Base-by-base conservation (phyloP, 148 eudicot species). In the Talinum fruticosum region DNA sequence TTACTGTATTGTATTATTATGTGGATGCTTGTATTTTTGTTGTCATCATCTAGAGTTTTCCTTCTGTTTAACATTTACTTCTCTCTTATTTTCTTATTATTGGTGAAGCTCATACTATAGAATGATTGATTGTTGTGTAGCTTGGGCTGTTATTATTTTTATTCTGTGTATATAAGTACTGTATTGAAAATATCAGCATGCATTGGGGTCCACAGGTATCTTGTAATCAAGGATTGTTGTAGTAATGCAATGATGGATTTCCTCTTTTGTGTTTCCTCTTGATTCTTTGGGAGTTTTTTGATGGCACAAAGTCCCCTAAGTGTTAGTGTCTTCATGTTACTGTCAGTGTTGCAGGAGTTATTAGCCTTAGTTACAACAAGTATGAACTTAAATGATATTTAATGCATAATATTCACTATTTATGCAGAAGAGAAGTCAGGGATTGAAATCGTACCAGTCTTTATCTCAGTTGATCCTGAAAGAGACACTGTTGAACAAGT, bases 401-500 rank as follows among this genome's bases (percentile, higher is more conserved):
- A 10, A 36, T 13, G 71, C 66, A 59, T n/a, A 19, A 32, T 53
- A 29, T 47, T 10, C 36, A 28, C 69, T 23, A 34, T 70, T 78
- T 75, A 62, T 82, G 88, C 96, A 95, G 99, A 91, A 83, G 80
- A 83, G 41, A 89, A 88, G 44, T 81, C 96, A 54, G 89, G 94
- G 28, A 75, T 92, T 51, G 91, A 95, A 76, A 88, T 95, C 10
- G 87, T 91, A 74, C 97, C 99, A 8, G 86, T 95, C 66, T 95
- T 95, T 79, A 87, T 95, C 77, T 92, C 99, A 61, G 99, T 95
- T 82, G 99, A 95, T 86, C 99, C 99, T 35, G 99, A 95, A 83
- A 89, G 99, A 83, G 99, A 95, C 81, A 92, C 87, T 29, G 96
- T 95, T 79, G 97, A 95, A 87, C 99, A 95, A 90, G 99, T 95